phyloP scores from a whole-genome alignment of 495 filamentous ascomycete genomes.

The Immersiella caudata region DNA sequence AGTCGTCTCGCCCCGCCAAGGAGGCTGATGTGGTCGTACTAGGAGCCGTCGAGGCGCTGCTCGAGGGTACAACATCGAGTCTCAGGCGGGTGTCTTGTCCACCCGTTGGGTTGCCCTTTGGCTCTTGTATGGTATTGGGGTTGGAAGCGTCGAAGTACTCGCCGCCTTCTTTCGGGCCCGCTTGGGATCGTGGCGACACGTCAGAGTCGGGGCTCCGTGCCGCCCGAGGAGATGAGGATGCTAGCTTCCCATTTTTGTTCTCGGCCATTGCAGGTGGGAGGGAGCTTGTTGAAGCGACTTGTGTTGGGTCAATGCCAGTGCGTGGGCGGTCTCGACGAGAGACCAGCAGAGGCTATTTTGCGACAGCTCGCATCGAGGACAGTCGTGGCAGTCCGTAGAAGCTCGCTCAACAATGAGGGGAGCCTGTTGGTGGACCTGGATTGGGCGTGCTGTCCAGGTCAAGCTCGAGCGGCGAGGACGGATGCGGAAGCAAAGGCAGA shows the following conservation, averaged over 20 bases:
- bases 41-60: slow-evolving; percentile 27
- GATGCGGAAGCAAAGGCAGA: neutral
- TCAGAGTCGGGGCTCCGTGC: slow-evolving; percentile 45
- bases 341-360: slow-evolving; percentile 51
- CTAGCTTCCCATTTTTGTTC: slow-evolving; percentile 36
- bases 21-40: slow-evolving; percentile 32
- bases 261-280: slow-evolving; percentile 34
- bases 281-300: neutral
- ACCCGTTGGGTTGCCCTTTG: slow-evolving; percentile 9
- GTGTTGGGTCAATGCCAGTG: slow-evolving; percentile 35
- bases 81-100: slow-evolving; percentile 27
- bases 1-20: slow-evolving; percentile 23
- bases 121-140: neutral
- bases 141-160: slow-evolving; percentile 43
- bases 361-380: slow-evolving; percentile 46
- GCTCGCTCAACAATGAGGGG: neutral
- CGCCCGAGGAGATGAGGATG: slow-evolving; percentile 25
- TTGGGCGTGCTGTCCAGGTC: neutral
- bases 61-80: slow-evolving; percentile 18
- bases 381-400: neutral
- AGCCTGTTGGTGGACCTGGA: neutral
- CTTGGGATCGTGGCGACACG: slow-evolving; percentile 44
- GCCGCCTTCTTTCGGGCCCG: slow-evolving; percentile 25
- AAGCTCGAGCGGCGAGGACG: neutral
- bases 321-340: slow-evolving; percentile 48